Evolutionary conservation across 805 yeast genomes (phyloP), one percentile per base, ranked within the genome.

Genomic region (Metschnikowia drakensbergensis): DNA sequence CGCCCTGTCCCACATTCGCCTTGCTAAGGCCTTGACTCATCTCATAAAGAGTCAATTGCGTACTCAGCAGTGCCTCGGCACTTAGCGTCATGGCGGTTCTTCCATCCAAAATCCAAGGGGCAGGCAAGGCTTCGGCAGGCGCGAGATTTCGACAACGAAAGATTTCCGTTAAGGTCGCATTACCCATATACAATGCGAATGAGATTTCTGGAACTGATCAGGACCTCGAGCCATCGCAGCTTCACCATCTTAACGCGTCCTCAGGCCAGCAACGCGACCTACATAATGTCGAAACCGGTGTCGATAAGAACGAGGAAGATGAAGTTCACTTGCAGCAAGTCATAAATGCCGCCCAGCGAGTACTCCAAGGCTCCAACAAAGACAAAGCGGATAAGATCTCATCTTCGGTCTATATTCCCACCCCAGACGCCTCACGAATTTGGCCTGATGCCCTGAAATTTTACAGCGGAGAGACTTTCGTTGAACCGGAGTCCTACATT

Each of bases 271-370:
- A 86, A 64, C 81, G 98, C 37, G 97, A 92, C 54, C 69, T 88
- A 29, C 89, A 88, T 59, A 88, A 89, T 52, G 80, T 94, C 38
- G 99, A 94, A 60, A 92, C 98, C 5, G 99, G 99, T 68, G 99
- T 94, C 37, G 99, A 94, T 62, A 94, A 94, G 65, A 89, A 87
- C 57, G 99, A 94, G 67, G 99, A 94, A 67, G 96, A 89, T 58
- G 99, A 94, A 66, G 94, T 88, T 37, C 99, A 94, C 79, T 75
- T 94, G 53, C 96, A 92, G 65, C 88, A 86, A 54, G 97, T 91
- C 43, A 84, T 94, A 55, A 83, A 83, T 66, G 92, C 92, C 10
- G 81, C 89, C 1, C 84, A 82, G 45, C 81, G 82, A 29, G 83
- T 84, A 2, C 77, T 87, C 17, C 52, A 69, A 32, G 68, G 71